Percentiles rank a stretch among this genome's conserved stretches.
phyloP scores from a whole-genome alignment of 805 yeast species.

The Torulaspora quercuum region DNA sequence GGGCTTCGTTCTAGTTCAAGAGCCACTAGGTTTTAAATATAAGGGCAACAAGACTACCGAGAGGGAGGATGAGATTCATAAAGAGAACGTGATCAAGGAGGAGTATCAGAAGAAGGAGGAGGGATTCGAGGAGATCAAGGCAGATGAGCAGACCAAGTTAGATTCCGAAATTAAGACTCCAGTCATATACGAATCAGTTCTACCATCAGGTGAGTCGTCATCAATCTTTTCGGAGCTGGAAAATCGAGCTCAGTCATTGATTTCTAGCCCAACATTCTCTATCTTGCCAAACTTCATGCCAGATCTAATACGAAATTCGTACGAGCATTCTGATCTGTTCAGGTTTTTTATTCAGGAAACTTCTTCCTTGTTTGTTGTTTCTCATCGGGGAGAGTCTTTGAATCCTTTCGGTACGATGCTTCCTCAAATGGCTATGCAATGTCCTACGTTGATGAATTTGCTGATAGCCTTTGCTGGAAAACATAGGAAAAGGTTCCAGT shows the following conservation, averaged over 20 bases:
- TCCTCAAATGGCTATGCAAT: constrained; percentile 64
- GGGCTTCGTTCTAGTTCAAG: constrained; percentile 4
- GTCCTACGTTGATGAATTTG: constrained; percentile 52
- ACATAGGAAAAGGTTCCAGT: constrained; percentile 35
- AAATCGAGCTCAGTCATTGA: too few relatives aligned
- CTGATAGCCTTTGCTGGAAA: constrained; percentile 50
- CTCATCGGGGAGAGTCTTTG: constrained; percentile 50
- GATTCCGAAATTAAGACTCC: too few relatives aligned
- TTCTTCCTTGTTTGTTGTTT: constrained; percentile 60
- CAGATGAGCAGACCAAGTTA: too few relatives aligned
- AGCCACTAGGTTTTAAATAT: constrained; percentile 1
- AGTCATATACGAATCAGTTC: too few relatives aligned
- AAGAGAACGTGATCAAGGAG: background rate
- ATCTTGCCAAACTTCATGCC: background rate
- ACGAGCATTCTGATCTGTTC: constrained; percentile 52
- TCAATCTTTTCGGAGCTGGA: too few relatives aligned
- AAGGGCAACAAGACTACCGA: too few relatives aligned
- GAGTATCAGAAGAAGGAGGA: too few relatives aligned
- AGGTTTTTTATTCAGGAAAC: constrained; percentile 61
- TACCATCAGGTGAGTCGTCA: too few relatives aligned
- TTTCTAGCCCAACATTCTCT: too few relatives aligned
- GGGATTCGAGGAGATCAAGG: too few relatives aligned
- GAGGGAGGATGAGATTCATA: background rate
- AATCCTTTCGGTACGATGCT: constrained; percentile 65
- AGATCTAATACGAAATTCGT: constrained; percentile 4